Percentiles rank a stretch among this genome's conserved stretches.
These are phyloP conservation scores for Fusarium tricinctum DNA, from an alignment of 2,329 filamentous ascomycete genomes.

Conservation along the genomic window DNA sequence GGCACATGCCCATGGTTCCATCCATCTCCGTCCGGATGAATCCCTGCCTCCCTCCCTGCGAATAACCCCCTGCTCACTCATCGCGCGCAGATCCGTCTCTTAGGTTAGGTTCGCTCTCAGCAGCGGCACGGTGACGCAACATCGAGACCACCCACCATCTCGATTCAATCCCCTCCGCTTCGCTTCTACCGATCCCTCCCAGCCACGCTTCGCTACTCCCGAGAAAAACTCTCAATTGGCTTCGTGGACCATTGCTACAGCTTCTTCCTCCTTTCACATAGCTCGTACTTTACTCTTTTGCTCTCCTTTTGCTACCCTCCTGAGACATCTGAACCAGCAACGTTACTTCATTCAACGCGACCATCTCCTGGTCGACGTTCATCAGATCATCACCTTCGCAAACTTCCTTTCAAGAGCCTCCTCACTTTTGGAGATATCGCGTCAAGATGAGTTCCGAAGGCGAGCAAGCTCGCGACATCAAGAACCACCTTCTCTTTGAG, in stretches of 20 bases:
- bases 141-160: conserved; percentile 47
- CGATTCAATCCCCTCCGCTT: conserved; percentile 41
- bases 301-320: conserved; percentile 17
- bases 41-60: conserved; percentile 29
- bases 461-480: conserved; percentile 77
- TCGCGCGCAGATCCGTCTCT: conserved; percentile 47
- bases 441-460: conserved; percentile 63
- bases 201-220: conserved; percentile 42
- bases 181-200: conserved; percentile 44
- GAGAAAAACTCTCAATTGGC: conserved; percentile 48
- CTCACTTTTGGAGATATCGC: conserved; percentile 23
- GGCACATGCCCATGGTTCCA: conserved; percentile 21
- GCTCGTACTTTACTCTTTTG: conserved; percentile 17
- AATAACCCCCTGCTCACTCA: conserved; percentile 37
- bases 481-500: conserved; percentile 96
- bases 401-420: conserved; percentile 28
- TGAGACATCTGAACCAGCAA: conserved; percentile 19
- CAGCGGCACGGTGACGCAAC: conserved; percentile 50
- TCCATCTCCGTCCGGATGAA: conserved; percentile 25
- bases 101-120: conserved; percentile 41
- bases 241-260: conserved; percentile 42
- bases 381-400: conserved; percentile 42
- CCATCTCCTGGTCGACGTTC: conserved; percentile 22
- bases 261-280: conserved; percentile 41
- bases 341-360: conserved; percentile 25